Conservation (phyloP, 345 rosid species). For the Trapa incisa region DNA sequence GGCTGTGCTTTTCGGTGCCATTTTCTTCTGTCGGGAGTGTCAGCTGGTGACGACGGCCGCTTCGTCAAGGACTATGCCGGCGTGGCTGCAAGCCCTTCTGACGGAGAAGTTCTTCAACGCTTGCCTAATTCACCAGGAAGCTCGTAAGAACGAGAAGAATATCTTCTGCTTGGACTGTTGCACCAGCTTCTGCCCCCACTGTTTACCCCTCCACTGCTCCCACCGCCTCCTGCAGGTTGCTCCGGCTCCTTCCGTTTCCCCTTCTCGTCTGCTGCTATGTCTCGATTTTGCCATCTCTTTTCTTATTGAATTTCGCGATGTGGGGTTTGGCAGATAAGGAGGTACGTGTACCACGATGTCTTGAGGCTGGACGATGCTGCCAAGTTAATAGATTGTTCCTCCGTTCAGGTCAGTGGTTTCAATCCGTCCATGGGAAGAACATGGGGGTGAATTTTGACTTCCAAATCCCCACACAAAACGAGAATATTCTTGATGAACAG, state of each 20-base stretch:
- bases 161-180: conserved; percentile 25
- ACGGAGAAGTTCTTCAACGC: conserved; percentile 23
- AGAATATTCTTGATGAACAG: background rate
- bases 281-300: too few relatives aligned
- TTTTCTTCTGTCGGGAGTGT: background rate
- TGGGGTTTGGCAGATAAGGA: conserved; percentile 28
- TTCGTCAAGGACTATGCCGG: conserved; percentile 1
- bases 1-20: background rate
- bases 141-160: conserved; percentile 24
- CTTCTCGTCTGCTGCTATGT: too few relatives aligned
- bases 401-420: conserved; percentile 34
- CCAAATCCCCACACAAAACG: background rate
- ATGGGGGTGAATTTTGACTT: conserved; percentile 1
- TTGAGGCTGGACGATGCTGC: conserved; percentile 35
- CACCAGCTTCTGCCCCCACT: conserved; percentile 21
- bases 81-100: conserved; percentile 19
- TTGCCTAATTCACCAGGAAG: conserved; percentile 19
- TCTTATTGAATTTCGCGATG: too few relatives aligned
- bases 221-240: conserved; percentile 27
- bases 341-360: conserved; percentile 58
- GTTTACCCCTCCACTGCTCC: conserved; percentile 16
- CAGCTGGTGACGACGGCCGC: background rate
- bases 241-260: background rate
- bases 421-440: background rate
- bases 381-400: conserved; percentile 40